phyloP scores from a whole-genome alignment of 768 basidiomycete genomes.

The Mycena galericulata region DNA sequence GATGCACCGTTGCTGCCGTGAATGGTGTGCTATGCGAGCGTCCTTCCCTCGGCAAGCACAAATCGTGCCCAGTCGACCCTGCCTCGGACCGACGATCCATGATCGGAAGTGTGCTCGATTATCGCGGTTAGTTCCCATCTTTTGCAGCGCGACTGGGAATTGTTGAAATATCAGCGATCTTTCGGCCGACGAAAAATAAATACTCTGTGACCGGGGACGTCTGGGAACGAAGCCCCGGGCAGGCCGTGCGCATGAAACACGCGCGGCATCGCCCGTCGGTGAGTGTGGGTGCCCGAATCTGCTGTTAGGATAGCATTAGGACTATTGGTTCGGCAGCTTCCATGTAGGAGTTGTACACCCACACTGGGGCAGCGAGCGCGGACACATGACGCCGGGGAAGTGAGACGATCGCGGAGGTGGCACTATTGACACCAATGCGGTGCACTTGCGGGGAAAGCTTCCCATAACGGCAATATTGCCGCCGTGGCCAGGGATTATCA shows the following conservation, averaged over 20 bases:
- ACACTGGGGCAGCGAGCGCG: background rate
- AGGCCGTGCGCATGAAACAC: too few relatives aligned
- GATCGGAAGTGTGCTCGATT: background rate
- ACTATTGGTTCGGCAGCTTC: background rate
- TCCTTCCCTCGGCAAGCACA: background rate
- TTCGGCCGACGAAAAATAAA: background rate
- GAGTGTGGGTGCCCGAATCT: background rate
- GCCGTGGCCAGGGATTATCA: background rate
- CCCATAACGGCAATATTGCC: background rate
- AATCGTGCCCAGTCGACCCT: constrained; percentile 13
- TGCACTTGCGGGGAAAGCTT: constrained; percentile 32
- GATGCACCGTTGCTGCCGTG: too few relatives aligned
- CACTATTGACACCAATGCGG: constrained; percentile 27
- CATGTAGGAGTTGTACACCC: background rate
- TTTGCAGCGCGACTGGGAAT: background rate
- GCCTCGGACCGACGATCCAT: constrained; percentile 9
- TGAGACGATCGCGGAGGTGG: constrained; percentile 1
- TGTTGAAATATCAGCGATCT: too few relatives aligned
- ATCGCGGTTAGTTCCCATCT: background rate
- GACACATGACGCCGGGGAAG: constrained; percentile 20
- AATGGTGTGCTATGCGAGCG: too few relatives aligned
- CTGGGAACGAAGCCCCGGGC: too few relatives aligned
- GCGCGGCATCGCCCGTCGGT: constrained; percentile 4
- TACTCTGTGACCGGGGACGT: background rate
- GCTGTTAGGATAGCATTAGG: background rate